phyloP scores from a whole-genome alignment of 805 yeast species.

The Candida wancherniae region DNA sequence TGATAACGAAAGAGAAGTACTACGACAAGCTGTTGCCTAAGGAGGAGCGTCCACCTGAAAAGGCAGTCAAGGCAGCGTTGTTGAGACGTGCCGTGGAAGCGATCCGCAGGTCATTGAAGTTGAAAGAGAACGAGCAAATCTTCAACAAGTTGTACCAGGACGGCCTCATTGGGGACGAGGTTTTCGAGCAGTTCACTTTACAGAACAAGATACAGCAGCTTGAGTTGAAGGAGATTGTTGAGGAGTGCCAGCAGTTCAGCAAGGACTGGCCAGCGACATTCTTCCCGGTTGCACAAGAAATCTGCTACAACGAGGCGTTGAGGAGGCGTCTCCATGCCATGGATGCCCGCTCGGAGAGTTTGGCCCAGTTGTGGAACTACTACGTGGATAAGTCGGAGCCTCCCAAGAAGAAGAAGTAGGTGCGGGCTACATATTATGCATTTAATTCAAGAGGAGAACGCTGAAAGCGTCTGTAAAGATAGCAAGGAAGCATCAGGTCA shows the following conservation, averaged over 20 bases:
- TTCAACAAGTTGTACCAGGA: constrained; percentile 71
- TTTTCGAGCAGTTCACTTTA: constrained; percentile 72
- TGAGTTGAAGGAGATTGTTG: constrained; percentile 71
- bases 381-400: constrained; percentile 17
- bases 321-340: constrained; percentile 62
- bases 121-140: constrained; percentile 72
- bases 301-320: constrained; percentile 87
- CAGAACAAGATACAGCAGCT: constrained; percentile 75
- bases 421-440: background rate
- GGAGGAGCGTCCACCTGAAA: constrained; percentile 62
- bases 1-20: constrained; percentile 47
- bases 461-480: too few species aligned
- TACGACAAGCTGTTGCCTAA: constrained; percentile 36
- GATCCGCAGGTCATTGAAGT: constrained; percentile 72
- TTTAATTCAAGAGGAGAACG: too few species aligned
- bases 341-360: constrained; percentile 33
- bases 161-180: constrained; percentile 89
- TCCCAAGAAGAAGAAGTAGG: constrained; percentile 1
- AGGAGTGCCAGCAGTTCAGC: constrained; percentile 67
- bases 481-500: too few species aligned
- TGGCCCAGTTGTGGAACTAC: constrained; percentile 34
- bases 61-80: constrained; percentile 59
- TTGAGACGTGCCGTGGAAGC: constrained; percentile 75
- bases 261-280: constrained; percentile 77
- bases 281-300: constrained; percentile 78